Evolutionary conservation across 768 basidiomycete genomes (phyloP).

Genomic region (Candolleomyces eurysporus): DNA sequence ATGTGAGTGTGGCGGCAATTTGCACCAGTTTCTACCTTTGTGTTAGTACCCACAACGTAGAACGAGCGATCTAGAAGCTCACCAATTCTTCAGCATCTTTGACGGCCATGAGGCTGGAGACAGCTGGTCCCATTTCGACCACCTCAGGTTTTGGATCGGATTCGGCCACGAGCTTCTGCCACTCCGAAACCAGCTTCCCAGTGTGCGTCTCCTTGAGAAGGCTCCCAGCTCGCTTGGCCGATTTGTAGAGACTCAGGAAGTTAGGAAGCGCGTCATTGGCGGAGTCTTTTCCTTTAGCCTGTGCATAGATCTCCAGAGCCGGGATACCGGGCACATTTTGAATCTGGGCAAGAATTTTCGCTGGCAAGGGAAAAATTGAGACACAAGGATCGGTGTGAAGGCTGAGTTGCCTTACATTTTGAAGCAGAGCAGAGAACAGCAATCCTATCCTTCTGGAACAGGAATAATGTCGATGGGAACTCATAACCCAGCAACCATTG

Average conservation of each 20-base stretch:
- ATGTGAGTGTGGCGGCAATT: slow-evolving; percentile 74
- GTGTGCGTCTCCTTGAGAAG: slow-evolving; percentile 80
- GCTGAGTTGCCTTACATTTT: slow-evolving; percentile 59
- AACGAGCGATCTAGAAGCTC: slow-evolving; percentile 27
- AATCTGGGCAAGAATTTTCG: slow-evolving; percentile 83
- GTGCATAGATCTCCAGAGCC: slow-evolving; percentile 72
- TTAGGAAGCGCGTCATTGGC: slow-evolving; percentile 71
- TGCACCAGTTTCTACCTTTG: slow-evolving; percentile 68
- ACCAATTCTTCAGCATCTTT: slow-evolving; percentile 94
- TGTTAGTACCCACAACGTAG: background rate
- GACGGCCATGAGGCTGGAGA: slow-evolving; percentile 77
- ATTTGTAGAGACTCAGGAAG: slow-evolving; percentile 62
- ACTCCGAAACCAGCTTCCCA: slow-evolving; percentile 87
- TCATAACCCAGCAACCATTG: slow-evolving; percentile 98
- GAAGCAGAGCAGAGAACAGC: slow-evolving; percentile 82
- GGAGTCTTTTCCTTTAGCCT: slow-evolving; percentile 78
- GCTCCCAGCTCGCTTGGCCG: slow-evolving; percentile 64
- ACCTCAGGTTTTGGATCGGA: slow-evolving; percentile 64
- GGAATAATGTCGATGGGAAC: slow-evolving; percentile 89
- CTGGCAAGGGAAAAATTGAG: slow-evolving; percentile 37
- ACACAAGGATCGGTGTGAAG: slow-evolving; percentile 1
- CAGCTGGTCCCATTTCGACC: slow-evolving; percentile 73
- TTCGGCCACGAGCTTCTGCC: slow-evolving; percentile 64
- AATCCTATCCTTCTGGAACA: slow-evolving; percentile 78
- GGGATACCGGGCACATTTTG: slow-evolving; percentile 53